Conservation (phyloP, 164 flowering plant genomes). For the Magnolia officinalis region DNA sequence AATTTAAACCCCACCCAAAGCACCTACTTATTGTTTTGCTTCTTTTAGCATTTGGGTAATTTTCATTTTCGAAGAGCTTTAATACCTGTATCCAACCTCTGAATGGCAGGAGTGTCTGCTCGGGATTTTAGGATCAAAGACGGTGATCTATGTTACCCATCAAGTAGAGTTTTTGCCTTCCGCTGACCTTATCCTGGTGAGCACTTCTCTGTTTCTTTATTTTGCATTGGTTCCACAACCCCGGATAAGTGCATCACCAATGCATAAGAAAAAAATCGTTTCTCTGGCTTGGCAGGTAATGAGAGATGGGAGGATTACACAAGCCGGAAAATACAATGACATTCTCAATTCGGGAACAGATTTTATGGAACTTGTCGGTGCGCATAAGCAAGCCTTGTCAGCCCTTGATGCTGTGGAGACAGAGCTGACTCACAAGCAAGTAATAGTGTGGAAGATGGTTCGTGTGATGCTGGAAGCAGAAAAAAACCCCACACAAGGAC, state of each 20-base stretch:
- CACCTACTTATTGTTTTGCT: too few species aligned
- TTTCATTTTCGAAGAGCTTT: not conserved
- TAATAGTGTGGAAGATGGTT: constrained; percentile 14
- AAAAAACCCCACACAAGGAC: constrained; percentile 4
- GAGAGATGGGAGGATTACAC: constrained; percentile 77
- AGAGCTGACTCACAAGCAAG: constrained; percentile 8
- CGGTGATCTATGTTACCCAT: constrained; percentile 70
- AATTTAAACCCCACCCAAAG: not conserved
- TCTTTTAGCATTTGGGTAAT: not conserved
- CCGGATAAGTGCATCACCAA: not conserved
- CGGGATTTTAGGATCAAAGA: constrained; percentile 51
- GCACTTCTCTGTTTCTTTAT: constrained; percentile 6
- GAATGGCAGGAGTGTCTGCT: constrained; percentile 54
- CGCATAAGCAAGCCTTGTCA: constrained; percentile 68
- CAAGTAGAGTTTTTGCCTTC: constrained; percentile 74
- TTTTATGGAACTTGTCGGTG: constrained; percentile 89
- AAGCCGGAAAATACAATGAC: constrained; percentile 77
- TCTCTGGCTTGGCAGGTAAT: constrained; percentile 44
- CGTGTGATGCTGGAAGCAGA: not conserved
- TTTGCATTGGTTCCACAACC: not conserved
- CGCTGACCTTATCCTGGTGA: constrained; percentile 66
- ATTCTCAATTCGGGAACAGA: constrained; percentile 69
- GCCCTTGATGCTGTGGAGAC: constrained; percentile 31
- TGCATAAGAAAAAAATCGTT: not conserved
- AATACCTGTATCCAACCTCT: too few species aligned